Evolutionary conservation across 139 green algal species (phyloP), one percentile per base, ranked within the genome.

Genomic region (Pseudopediastrum boryanum): DNA sequence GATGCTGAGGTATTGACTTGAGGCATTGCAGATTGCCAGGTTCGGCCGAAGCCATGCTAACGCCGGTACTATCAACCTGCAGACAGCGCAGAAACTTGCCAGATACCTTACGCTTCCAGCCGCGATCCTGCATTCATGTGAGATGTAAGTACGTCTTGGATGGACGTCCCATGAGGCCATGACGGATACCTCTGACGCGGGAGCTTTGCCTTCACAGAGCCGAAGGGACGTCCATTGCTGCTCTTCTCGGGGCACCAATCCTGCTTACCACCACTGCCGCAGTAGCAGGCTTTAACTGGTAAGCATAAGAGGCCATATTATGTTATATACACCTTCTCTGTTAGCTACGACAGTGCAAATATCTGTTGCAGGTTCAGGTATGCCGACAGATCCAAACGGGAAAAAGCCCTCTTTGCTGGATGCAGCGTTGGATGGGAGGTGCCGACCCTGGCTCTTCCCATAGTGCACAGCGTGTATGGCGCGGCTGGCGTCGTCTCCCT

Each of bases 1-100:
- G 83, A 88, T 61, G 83, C 74, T 16, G 61, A 88, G 83, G 83
- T 84, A n/a, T n/a, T n/a, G n/a, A n/a, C n/a, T n/a, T n/a, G n/a
- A n/a, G n/a, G n/a, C n/a, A n/a, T n/a, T n/a, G n/a, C n/a, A n/a
- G n/a, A n/a, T n/a, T n/a, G n/a, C n/a, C n/a, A n/a, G n/a, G n/a
- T n/a, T n/a, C n/a, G n/a, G n/a, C n/a, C n/a, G n/a, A n/a, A n/a
- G n/a, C n/a, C n/a, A n/a, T n/a, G n/a, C n/a, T n/a, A n/a, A n/a
- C n/a, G n/a, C n/a, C n/a, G n/a, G n/a, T n/a, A n/a, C n/a, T n/a
- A n/a, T n/a, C n/a, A n/a, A n/a, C 50, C 0, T 43, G 50, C 74
- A 81, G 74, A 51, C 74, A 7, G 74, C 62, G 8, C 74, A 81
- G 62, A 62, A 39, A 21, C 44, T 81, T 23, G 74, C 74, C 52